phyloP scores from a whole-genome alignment of 2,329 filamentous ascomycete genomes.

The Sporothrix brunneoviolacea region DNA sequence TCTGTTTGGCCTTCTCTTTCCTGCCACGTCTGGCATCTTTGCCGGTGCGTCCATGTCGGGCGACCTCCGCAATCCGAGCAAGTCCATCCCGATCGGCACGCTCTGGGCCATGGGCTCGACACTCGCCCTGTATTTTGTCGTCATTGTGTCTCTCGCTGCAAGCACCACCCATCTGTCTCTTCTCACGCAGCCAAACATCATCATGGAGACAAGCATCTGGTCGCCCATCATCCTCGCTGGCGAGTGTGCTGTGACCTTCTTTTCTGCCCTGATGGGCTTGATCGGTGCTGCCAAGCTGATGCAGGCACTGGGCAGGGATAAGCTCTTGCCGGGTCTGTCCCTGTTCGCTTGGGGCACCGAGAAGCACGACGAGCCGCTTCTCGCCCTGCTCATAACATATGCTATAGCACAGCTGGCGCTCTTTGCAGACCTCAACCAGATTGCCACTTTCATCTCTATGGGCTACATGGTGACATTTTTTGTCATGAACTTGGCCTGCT shows the following conservation, averaged over 20 bases:
- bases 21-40: constrained; percentile 58
- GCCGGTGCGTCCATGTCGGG: constrained; percentile 86
- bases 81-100: constrained; percentile 78
- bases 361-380: constrained; percentile 65
- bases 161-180: constrained; percentile 70
- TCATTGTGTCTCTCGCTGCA: constrained; percentile 71
- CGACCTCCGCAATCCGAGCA: constrained; percentile 74
- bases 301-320: constrained; percentile 74
- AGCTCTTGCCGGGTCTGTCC: constrained; percentile 66
- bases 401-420: constrained; percentile 70
- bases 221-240: constrained; percentile 67
- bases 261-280: constrained; percentile 81
- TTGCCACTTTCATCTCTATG: constrained; percentile 86
- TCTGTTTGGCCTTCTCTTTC: constrained; percentile 80
- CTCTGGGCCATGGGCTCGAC: constrained; percentile 70
- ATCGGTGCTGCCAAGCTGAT: constrained; percentile 80
- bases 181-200: constrained; percentile 68
- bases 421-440: constrained; percentile 78
- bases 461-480: constrained; percentile 83
- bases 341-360: constrained; percentile 69
- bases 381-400: constrained; percentile 71
- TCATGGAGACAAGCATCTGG: constrained; percentile 75
- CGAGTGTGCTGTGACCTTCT: constrained; percentile 75
- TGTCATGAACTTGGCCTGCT: constrained; percentile 81
- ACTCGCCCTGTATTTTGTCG: constrained; percentile 66